A percentile compares a stretch with the other conserved stretches of the same genome.
Conservation (phyloP, 257 asterid species). For the Leptodermis oblonga region DNA sequence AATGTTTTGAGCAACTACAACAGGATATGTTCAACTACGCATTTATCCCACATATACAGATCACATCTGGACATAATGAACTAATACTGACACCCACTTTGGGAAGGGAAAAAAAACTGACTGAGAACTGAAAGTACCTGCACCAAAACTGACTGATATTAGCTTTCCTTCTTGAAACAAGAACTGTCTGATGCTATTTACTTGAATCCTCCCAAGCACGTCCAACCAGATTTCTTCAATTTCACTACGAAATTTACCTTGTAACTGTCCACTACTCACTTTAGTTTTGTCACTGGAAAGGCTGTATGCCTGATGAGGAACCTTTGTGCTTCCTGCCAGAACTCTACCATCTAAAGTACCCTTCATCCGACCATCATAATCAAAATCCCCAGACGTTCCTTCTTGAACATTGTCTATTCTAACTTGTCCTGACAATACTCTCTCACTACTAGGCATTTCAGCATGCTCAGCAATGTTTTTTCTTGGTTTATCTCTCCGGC, state of each 20-base stretch:
- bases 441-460: constrained; percentile 29
- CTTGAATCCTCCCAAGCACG: constrained; percentile 62
- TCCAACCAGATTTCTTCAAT: constrained; percentile 76
- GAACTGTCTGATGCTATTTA: constrained; percentile 63
- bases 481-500: constrained; percentile 42
- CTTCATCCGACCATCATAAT: constrained; percentile 28
- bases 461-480: constrained; percentile 45
- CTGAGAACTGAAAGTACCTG: constrained; percentile 50
- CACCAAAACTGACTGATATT: constrained; percentile 65
- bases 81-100: too few relatives aligned
- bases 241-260: constrained; percentile 30
- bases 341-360: constrained; percentile 30
- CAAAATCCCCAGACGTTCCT: constrained; percentile 38
- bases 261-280: constrained; percentile 25
- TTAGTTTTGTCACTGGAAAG: constrained; percentile 31
- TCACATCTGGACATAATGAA: not conserved
- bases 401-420: constrained; percentile 34
- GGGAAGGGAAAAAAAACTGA: constrained; percentile 9
- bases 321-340: constrained; percentile 25
- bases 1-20: not conserved
- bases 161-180: constrained; percentile 82
- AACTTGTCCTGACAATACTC: constrained; percentile 20
- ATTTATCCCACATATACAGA: not conserved
- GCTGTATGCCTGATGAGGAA: constrained; percentile 27
- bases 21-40: not conserved